Conservation (phyloP, 1,284 basidiomycete species). For the Irpex sp. region DNA sequence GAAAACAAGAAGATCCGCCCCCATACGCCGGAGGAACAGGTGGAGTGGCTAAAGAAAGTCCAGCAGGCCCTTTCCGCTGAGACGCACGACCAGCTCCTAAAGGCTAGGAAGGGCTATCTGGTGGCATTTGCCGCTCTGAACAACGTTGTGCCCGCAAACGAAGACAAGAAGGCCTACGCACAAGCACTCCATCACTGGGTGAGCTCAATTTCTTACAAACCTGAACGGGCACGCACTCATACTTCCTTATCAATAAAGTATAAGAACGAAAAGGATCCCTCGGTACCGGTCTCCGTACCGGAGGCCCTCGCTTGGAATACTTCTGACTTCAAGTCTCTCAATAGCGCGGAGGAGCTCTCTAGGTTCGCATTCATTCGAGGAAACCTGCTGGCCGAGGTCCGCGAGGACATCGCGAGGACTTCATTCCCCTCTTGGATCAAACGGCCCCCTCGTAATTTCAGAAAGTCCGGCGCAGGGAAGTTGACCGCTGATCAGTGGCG, state of each 20-base stretch:
- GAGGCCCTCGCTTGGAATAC: neutral
- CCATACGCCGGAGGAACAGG: neutral
- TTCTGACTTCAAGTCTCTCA: neutral
- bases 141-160: neutral
- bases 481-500: conserved; percentile 35
- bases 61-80: neutral
- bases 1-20: neutral
- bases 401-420: conserved; percentile 19
- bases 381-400: conserved; percentile 6
- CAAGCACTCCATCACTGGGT: neutral
- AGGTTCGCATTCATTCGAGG: conserved; percentile 6
- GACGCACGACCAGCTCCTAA: neutral
- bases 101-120: neutral
- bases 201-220: neutral
- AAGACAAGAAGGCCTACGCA: neutral
- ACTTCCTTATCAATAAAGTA: neutral
- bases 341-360: neutral
- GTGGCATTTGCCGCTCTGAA: neutral
- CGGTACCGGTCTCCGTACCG: neutral
- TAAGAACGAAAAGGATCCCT: neutral
- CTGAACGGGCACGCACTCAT: neutral
- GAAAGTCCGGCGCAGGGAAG: conserved; percentile 23
- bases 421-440: conserved; percentile 26
- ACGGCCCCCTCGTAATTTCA: conserved; percentile 28
- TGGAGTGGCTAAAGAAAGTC: neutral